Base-by-base conservation (phyloP, 257 asterid genomes). In the Galeopsis tetrahit region DNA sequence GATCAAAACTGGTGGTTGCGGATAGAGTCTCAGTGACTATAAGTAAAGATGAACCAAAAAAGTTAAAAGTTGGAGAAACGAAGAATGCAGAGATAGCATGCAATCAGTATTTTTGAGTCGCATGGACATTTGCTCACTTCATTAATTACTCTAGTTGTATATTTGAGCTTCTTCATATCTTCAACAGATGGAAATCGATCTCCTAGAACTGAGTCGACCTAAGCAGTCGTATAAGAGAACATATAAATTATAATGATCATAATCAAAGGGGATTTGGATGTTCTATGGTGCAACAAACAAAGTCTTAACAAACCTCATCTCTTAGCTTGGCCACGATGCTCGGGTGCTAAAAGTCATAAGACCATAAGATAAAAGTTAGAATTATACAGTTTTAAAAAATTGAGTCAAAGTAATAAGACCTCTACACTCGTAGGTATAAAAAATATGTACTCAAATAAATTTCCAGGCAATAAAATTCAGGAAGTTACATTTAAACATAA, bases 1-100 rank as follows among this genome's bases (percentile, higher is more conserved):
- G 79, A 94, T 91, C 83, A 94, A 69, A 75, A 94, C 98, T 15
- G 99, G 99, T 52, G 99, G 99, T 74, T 94, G 98, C 15, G 99
- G 99, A 63, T 94, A 91, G 74, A 91, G 97, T 81, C 99, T 88
- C 84, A 94, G 76, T 68, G 99, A 91, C 99, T 91, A 91, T 82
- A 78, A 74, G 42, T 46, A 36, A 52, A 75, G 14, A 64, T 49
- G 9, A 44, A 7, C 28, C 39, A 31, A 40, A 38, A 52, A 70
- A 59, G 70, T 63, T 59, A 61, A 75, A 36, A 14, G 57, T 15
- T 32, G 34, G 71, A 75, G 64, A 68, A 60, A 49, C 9, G 57
- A 59, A 68, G 69, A 32, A 39, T 53, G 64, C 60, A 60, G 66
- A 44, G 43, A 61, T 8, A 76, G 39, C 63, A 51, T 21, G 49